These are phyloP conservation scores for Alliaria petiolata DNA, from an alignment of 345 rosid genomes.

Conservation along the genomic window DNA sequence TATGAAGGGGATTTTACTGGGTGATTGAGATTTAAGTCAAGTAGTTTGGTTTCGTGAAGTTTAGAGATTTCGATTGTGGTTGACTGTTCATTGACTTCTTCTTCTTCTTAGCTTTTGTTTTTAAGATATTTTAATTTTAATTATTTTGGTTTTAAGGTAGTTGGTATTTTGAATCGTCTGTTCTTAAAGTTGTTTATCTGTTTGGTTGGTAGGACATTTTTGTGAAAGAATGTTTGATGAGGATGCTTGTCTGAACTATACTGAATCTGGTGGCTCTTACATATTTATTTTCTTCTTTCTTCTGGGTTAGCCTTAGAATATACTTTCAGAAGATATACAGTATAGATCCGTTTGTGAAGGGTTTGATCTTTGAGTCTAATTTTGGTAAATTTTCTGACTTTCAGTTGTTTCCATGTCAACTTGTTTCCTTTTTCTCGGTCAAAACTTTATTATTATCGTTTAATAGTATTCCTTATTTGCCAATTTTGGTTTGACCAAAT, in stretches of 20 bases:
- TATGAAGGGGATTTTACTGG: neutral
- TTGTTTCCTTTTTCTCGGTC: slow-evolving; percentile 22
- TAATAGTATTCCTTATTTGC: neutral
- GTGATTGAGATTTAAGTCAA: slow-evolving; percentile 13
- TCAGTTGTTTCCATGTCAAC: too few relatives aligned
- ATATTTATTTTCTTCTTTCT: too few relatives aligned
- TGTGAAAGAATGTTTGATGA: slow-evolving; percentile 21
- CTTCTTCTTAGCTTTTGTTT: neutral
- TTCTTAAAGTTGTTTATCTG: slow-evolving; percentile 28
- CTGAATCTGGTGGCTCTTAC: too few relatives aligned
- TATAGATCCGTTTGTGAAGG: slow-evolving; percentile 19
- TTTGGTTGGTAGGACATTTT: too few relatives aligned
- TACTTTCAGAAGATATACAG: too few relatives aligned
- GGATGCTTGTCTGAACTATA: slow-evolving; percentile 12
- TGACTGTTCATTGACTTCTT: slow-evolving; percentile 30
- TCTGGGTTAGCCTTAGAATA: neutral
- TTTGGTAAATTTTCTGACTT: slow-evolving; percentile 15
- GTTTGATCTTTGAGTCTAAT: slow-evolving; percentile 6
- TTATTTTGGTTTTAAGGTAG: neutral
- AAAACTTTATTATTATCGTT: neutral
- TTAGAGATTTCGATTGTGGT: slow-evolving; percentile 7
- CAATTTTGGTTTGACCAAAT: neutral
- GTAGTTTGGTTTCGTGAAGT: slow-evolving; percentile 1
- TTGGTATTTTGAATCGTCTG: slow-evolving; percentile 10
- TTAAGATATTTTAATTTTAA: neutral